Conservation (phyloP, 768 basidiomycete genomes). For the Pulveroboletus ravenelii region DNA sequence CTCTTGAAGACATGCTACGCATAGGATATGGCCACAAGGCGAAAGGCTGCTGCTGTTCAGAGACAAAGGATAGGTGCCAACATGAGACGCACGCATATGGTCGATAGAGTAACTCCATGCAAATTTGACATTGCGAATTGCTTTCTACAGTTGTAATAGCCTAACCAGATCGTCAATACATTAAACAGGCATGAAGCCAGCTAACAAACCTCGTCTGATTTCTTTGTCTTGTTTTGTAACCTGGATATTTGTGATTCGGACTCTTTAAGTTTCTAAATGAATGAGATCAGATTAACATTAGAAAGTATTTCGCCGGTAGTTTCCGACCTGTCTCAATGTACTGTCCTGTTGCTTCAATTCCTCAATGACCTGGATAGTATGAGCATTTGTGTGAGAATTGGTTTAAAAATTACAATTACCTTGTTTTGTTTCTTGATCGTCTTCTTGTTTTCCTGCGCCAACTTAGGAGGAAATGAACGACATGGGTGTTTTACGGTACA, state of each 20-base stretch:
- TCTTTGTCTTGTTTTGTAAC: constrained; percentile 43
- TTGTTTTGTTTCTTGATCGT: constrained; percentile 51
- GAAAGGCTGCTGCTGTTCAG: constrained; percentile 44
- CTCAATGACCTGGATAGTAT: constrained; percentile 43
- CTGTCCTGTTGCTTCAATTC: constrained; percentile 45
- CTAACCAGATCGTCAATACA: constrained; percentile 29
- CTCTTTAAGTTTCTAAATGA: constrained; percentile 40
- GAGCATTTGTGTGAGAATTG: not conserved
- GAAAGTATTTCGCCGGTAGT: not conserved
- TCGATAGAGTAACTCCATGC: constrained; percentile 61
- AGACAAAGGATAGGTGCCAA: not conserved
- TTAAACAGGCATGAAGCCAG: not conserved
- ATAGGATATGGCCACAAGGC: constrained; percentile 79
- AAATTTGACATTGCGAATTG: constrained; percentile 69
- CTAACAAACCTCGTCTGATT: constrained; percentile 52
- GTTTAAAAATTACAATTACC: constrained; percentile 33
- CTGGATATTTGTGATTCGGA: constrained; percentile 42
- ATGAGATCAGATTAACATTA: constrained; percentile 1
- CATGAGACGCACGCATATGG: constrained; percentile 57
- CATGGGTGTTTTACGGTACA: not conserved
- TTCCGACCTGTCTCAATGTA: constrained; percentile 35
- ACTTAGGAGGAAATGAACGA: constrained; percentile 19
- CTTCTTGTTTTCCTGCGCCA: constrained; percentile 46
- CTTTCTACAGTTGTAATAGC: constrained; percentile 52
- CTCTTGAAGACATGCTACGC: constrained; percentile 63